These are phyloP conservation scores for Rhododendron simsii DNA, from an alignment of 148 eudicot genomes.

Conservation along the genomic window DNA sequence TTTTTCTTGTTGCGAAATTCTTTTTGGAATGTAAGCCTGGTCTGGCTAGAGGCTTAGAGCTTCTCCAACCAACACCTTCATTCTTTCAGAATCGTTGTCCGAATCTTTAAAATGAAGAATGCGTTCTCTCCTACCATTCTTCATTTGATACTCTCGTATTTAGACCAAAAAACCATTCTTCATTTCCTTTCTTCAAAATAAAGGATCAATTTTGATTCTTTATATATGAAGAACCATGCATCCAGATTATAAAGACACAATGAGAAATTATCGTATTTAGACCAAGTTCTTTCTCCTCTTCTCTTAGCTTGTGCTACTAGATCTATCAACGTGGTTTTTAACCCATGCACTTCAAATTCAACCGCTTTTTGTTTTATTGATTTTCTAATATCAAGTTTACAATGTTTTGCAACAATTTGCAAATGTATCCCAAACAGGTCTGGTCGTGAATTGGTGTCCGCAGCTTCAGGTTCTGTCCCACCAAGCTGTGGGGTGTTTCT, in stretches of 20 bases:
- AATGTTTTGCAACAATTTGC: neutral
- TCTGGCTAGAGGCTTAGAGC: neutral
- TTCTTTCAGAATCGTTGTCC: neutral
- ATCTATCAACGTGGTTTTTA: neutral
- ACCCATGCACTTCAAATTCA: neutral
- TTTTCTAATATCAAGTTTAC: neutral
- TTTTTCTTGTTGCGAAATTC: neutral
- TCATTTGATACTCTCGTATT: neutral
- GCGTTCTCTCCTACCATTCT: neutral
- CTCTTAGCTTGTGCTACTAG: neutral
- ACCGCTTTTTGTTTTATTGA: neutral
- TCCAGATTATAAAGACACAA: neutral
- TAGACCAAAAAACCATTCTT: neutral
- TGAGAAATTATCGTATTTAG: neutral
- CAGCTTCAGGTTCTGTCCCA: slow-evolving; percentile 12
- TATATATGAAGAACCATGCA: neutral
- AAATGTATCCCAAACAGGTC: neutral
- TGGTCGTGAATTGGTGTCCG: slow-evolving; percentile 13
- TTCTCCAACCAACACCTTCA: neutral
- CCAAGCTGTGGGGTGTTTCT: slow-evolving; percentile 21
- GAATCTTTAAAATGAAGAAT: neutral
- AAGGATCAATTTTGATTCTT: neutral
- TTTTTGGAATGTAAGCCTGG: neutral
- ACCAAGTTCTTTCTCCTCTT: neutral
- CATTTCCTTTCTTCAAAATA: neutral